Conservation (phyloP, 1,284 basidiomycete species). For the Trichosporon sp. region DNA sequence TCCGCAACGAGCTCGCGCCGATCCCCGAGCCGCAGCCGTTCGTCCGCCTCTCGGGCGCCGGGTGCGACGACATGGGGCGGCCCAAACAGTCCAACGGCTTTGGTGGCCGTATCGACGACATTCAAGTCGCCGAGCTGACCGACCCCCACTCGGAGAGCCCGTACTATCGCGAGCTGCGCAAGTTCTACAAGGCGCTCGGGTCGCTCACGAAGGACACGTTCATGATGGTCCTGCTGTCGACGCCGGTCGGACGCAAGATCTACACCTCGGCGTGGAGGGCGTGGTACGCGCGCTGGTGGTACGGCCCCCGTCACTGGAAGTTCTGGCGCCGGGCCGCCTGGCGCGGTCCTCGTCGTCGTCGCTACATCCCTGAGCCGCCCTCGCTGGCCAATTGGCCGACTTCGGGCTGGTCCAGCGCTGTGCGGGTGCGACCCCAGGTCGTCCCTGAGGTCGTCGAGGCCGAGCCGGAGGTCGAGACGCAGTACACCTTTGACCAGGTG, state of each 20-base stretch:
- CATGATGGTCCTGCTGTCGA: slow-evolving; percentile 27
- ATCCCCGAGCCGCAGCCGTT: slow-evolving; percentile 34
- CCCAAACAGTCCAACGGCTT: slow-evolving; percentile 23
- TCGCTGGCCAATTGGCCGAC: slow-evolving; percentile 2
- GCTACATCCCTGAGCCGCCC: slow-evolving; percentile 7
- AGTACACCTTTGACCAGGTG: slow-evolving; percentile 26
- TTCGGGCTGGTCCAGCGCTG: slow-evolving; percentile 3
- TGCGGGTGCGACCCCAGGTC: slow-evolving; percentile 4
- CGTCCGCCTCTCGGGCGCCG: slow-evolving; percentile 29
- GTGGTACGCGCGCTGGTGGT: slow-evolving; percentile 39
- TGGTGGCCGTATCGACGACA: slow-evolving; percentile 37
- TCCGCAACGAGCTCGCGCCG: slow-evolving; percentile 42
- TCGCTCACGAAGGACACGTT: slow-evolving; percentile 18
- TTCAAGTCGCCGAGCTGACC: slow-evolving; percentile 33
- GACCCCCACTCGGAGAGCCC: slow-evolving; percentile 30
- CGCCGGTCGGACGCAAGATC: slow-evolving; percentile 27
- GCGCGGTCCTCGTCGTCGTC: slow-evolving; percentile 19
- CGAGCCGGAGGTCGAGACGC: background rate
- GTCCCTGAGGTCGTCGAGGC: background rate
- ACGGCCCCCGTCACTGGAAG: slow-evolving; percentile 42
- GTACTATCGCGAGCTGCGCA: slow-evolving; percentile 27
- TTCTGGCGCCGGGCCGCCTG: slow-evolving; percentile 41
- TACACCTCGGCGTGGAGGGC: slow-evolving; percentile 9
- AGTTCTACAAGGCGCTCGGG: slow-evolving; percentile 29
- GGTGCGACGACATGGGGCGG: slow-evolving; percentile 23